Base-by-base conservation (phyloP, 179 eudicot species). In the Silene noctiflora region DNA sequence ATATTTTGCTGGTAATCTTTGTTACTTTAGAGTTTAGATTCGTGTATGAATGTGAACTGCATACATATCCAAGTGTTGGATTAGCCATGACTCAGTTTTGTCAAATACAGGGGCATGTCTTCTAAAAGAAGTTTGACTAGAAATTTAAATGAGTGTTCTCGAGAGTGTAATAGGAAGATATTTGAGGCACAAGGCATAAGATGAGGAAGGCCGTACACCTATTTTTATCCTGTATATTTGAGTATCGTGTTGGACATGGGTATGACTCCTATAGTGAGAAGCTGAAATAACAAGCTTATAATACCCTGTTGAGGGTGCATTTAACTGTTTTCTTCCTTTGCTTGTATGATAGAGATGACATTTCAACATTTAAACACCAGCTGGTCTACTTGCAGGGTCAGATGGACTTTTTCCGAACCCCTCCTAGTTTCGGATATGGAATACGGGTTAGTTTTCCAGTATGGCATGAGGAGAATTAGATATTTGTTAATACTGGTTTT, bases 381-480 rank as follows among this genome's bases (percentile, higher is more conserved):
- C 11, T 27, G 69, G 25, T 73, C 24, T 76, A 59, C 77, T 69
- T 83, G 78, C 87, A 91, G 94, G 94, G 94, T 48, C 97, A 88
- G 79, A 91, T 91, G 97, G 97, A 91, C 59, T 88, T 90, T 80
- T 90, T 91, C 55, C 85, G 97, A 53, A 58, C 85, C 76, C 86
- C 89, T 63, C 25, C 76, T 72, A 81, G 81, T 78, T 91, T 86
- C 70, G 46, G 87, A 4, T 91, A 88, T 78, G 87, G 88, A 73
- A 87, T 91, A 75, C 94, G 97, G 90, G 97, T 91, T 78, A 83
- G 94, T 86, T 73, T 67, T n/a, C 60, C 55, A 19, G 31, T 63
- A 17, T 59, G 22, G 4, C 55, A 64, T 56, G 17, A 17, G 21
- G 27, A 64, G 39, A 11, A 4, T 10, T 35, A 62, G 56, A 11